A percentile compares a stretch with the other conserved stretches of the same genome.
Conservation (phyloP, 495 filamentous ascomycete species). For the Letharia columbiana region DNA sequence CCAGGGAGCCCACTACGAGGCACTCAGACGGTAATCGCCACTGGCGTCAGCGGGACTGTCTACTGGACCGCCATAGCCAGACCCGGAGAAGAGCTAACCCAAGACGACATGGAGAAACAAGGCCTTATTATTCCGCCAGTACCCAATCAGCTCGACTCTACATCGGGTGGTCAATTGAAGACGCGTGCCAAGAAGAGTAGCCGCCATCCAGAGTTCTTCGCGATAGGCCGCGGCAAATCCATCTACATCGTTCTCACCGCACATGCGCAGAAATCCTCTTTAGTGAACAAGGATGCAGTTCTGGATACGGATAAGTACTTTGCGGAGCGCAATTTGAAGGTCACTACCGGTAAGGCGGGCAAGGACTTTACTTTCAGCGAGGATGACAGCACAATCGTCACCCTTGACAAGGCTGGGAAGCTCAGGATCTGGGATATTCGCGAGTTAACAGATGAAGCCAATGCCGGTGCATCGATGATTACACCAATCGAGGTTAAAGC, state of each 20-base stretch:
- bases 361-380: constrained; percentile 98
- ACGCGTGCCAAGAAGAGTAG: constrained; percentile 84
- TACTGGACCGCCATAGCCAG: constrained; percentile 79
- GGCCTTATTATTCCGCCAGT: constrained; percentile 77
- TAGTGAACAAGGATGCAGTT: constrained; percentile 60
- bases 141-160: constrained; percentile 64
- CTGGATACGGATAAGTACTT: constrained; percentile 81
- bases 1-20: constrained; percentile 41
- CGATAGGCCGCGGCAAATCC: constrained; percentile 87
- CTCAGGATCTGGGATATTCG: constrained; percentile 96
- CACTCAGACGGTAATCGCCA: constrained; percentile 72
- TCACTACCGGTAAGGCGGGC: constrained; percentile 93
- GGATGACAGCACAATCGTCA: constrained; percentile 88
- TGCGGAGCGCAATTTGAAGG: constrained; percentile 75
- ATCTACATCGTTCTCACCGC: constrained; percentile 85
- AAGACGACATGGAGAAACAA: constrained; percentile 63
- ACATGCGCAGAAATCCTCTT: constrained; percentile 59
- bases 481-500: constrained; percentile 62
- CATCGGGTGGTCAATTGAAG: constrained; percentile 85
- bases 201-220: constrained; percentile 84
- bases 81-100: constrained; percentile 62
- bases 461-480: constrained; percentile 43
- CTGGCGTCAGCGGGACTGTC: constrained; percentile 84
- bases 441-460: constrained; percentile 55
- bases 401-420: constrained; percentile 89